A percentile compares a stretch with the other conserved stretches of the same genome.
Evolutionary conservation across 192 early-diverging fungal genomes (phyloP).

Genomic region (Obelidium mucronatum): DNA sequence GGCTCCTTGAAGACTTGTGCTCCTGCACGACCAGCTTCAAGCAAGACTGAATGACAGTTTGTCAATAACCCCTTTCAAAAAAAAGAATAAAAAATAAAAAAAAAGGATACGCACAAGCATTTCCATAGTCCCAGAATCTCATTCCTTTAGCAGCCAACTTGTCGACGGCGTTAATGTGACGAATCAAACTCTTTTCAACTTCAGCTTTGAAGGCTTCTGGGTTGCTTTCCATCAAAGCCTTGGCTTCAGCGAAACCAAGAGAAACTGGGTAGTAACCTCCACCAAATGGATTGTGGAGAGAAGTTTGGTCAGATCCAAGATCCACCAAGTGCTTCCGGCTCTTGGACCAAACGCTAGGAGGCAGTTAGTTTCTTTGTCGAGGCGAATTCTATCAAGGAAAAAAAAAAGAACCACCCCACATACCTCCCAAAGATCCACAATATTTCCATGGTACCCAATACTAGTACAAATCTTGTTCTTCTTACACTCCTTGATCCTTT

Average conservation of each 20-base stretch:
- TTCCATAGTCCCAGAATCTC: conserved; percentile 35
- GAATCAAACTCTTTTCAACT: conserved; percentile 25
- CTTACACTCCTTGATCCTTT: conserved; percentile 28
- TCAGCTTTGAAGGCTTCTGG: conserved; percentile 32
- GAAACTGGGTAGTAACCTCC: conserved; percentile 35
- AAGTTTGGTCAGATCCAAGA: conserved; percentile 36
- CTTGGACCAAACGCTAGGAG: conserved; percentile 21
- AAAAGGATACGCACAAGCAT: too few species aligned
- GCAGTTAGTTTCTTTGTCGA: too few species aligned
- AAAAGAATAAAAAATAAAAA: background rate
- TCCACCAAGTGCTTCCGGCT: conserved; percentile 25
- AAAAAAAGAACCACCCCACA: background rate
- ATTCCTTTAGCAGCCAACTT: conserved; percentile 26
- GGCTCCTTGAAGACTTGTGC: conserved; percentile 20
- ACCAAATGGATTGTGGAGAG: conserved; percentile 40
- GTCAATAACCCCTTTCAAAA: too few species aligned
- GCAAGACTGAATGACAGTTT: too few species aligned
- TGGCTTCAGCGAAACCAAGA: conserved; percentile 23
- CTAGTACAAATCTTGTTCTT: conserved; percentile 4
- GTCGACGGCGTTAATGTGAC: conserved; percentile 30
- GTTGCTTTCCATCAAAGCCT: conserved; percentile 31
- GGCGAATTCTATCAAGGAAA: background rate
- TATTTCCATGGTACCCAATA: conserved; percentile 41
- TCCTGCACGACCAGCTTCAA: conserved; percentile 32
- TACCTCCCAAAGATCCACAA: conserved; percentile 36